Conservation (phyloP, 306 rosid genomes). For the Herpetospermum pedunculosum region DNA sequence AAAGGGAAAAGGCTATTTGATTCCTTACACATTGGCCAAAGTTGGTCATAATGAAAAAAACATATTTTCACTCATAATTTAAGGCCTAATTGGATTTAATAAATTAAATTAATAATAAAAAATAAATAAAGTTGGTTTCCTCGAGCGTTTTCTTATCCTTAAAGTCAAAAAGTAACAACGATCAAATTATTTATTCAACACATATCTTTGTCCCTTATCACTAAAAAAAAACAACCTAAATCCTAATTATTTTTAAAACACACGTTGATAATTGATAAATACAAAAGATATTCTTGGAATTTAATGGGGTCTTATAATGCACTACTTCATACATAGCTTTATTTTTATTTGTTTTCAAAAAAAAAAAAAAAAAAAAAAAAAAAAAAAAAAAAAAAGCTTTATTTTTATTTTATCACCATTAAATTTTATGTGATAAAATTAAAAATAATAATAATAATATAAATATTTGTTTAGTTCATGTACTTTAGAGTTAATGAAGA, state of each 20-base stretch:
- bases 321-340: no score
- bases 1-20: not conserved
- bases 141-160: not conserved
- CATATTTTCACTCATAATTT: not conserved
- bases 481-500: no score
- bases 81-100: not conserved
- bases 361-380: no score
- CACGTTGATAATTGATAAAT: not conserved
- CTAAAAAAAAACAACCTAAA: not conserved
- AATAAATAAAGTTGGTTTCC: not conserved
- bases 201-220: not conserved
- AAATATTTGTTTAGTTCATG: no score
- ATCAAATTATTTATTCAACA: not conserved
- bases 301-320: not conserved
- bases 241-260: not conserved
- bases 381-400: no score
- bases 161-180: not conserved
- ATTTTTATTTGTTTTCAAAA: no score
- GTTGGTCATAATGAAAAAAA: not conserved
- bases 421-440: no score
- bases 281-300: not conserved
- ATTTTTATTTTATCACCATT: no score
- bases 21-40: not conserved
- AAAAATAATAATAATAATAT: no score
- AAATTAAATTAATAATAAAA: not conserved